These are phyloP conservation scores for Penicillium sp. DNA, from an alignment of 2,329 filamentous ascomycete genomes.

Conservation along the genomic window DNA sequence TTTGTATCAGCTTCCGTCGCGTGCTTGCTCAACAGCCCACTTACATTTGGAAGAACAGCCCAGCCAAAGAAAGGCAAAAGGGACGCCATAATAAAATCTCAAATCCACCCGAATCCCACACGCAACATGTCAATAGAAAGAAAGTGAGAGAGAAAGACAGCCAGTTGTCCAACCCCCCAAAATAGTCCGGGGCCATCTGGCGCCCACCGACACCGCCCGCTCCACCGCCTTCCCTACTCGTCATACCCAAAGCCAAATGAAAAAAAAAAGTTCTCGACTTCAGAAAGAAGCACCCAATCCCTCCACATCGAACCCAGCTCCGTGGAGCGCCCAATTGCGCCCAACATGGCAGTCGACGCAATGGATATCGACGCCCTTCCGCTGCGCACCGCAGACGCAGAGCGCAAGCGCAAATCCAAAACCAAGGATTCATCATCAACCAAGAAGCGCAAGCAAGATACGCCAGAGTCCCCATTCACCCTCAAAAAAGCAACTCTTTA, in stretches of 20 bases:
- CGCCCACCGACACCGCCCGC: constrained; percentile 25
- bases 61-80: constrained; percentile 61
- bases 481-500: constrained; percentile 77
- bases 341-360: constrained; percentile 39
- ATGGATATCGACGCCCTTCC: constrained; percentile 41
- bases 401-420: constrained; percentile 49
- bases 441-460: constrained; percentile 47
- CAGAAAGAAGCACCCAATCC: constrained; percentile 19
- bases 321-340: constrained; percentile 25
- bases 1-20: constrained; percentile 11
- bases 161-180: neutral
- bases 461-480: constrained; percentile 68
- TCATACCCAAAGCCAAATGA: constrained; percentile 23
- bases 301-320: constrained; percentile 15
- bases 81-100: constrained; percentile 37
- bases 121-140: constrained; percentile 15
- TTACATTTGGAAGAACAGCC: constrained; percentile 63
- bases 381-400: constrained; percentile 18
- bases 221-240: constrained; percentile 28
- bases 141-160: neutral
- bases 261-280: constrained; percentile 33
- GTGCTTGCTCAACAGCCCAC: constrained; percentile 23
- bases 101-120: neutral
- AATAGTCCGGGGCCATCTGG: constrained; percentile 1
- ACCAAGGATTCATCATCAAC: constrained; percentile 47